These are phyloP conservation scores for Pulveroboletus sp. DNA, from an alignment of 768 basidiomycete genomes.

Conservation along the genomic window DNA sequence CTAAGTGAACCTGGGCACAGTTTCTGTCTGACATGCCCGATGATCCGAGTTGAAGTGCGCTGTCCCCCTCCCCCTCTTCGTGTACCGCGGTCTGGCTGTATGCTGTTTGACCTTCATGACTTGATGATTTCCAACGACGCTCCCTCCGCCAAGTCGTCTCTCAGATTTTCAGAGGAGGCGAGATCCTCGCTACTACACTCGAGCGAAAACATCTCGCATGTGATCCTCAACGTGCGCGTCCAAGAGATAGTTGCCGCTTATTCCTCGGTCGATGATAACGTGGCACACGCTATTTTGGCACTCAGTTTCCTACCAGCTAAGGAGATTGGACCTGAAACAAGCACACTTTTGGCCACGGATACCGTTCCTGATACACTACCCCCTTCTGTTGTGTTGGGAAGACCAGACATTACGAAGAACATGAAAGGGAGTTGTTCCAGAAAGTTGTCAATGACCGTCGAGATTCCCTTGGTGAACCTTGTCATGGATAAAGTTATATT, in stretches of 20 bases:
- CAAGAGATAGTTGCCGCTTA: conserved; percentile 49
- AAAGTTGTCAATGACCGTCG: conserved; percentile 22
- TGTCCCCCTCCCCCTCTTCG: conserved; percentile 54
- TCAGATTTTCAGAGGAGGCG: conserved; percentile 30
- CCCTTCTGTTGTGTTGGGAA: conserved; percentile 22
- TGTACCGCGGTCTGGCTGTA: conserved; percentile 60
- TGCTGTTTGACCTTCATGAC: conserved; percentile 62
- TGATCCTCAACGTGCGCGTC: conserved; percentile 41
- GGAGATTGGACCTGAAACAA: conserved; percentile 13
- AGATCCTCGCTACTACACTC: neutral
- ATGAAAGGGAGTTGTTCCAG: neutral
- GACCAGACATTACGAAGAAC: conserved; percentile 2
- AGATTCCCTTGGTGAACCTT: conserved; percentile 63
- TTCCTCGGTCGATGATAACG: conserved; percentile 36
- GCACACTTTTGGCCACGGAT: conserved; percentile 27
- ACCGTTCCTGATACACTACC: conserved; percentile 11
- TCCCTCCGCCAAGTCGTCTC: conserved; percentile 16
- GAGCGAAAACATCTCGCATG: conserved; percentile 5
- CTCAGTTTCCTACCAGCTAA: conserved; percentile 41
- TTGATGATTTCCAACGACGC: conserved; percentile 38
- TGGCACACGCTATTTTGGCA: conserved; percentile 48
- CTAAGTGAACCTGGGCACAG: conserved; percentile 9
- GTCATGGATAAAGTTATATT: conserved; percentile 61
- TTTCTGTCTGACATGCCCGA: conserved; percentile 43
- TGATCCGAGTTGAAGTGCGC: conserved; percentile 67